Conservation (phyloP, 306 rosid species). For the Quercus alba region DNA sequence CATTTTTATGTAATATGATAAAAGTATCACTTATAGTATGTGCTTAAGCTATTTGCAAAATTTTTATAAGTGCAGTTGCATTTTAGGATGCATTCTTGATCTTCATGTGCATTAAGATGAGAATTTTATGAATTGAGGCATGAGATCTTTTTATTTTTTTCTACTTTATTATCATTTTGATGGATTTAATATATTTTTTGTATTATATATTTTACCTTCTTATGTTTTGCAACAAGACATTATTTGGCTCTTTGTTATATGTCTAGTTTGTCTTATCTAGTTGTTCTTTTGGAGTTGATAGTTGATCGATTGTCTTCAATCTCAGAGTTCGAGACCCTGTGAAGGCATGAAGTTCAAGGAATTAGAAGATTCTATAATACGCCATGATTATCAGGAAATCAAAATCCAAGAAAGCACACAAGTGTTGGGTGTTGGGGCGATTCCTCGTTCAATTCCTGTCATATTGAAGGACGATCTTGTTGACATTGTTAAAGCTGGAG, state of each 20-base stretch:
- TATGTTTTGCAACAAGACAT: neutral
- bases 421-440: conserved; percentile 86
- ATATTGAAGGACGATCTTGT: conserved; percentile 90
- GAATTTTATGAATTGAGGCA: neutral
- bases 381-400: conserved; percentile 95
- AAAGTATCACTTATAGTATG: conserved; percentile 4
- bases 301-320: conserved; percentile 24
- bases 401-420: conserved; percentile 93
- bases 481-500: conserved; percentile 96
- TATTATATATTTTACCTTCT: neutral
- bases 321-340: conserved; percentile 61
- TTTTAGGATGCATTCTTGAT: neutral
- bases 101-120: neutral
- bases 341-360: conserved; percentile 70
- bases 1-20: conserved; percentile 13
- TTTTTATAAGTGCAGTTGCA: neutral
- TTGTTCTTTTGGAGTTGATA: conserved; percentile 2
- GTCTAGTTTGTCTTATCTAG: neutral
- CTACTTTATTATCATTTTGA: neutral
- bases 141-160: neutral
- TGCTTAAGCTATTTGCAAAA: conserved; percentile 15
- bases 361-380: conserved; percentile 72
- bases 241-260: neutral
- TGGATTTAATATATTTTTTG: neutral
- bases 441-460: conserved; percentile 90